Percentiles rank a stretch among this genome's conserved stretches.
Evolutionary conservation across 1,139 yeast species (phyloP).

Genomic region (Maudiozyma humilis): DNA sequence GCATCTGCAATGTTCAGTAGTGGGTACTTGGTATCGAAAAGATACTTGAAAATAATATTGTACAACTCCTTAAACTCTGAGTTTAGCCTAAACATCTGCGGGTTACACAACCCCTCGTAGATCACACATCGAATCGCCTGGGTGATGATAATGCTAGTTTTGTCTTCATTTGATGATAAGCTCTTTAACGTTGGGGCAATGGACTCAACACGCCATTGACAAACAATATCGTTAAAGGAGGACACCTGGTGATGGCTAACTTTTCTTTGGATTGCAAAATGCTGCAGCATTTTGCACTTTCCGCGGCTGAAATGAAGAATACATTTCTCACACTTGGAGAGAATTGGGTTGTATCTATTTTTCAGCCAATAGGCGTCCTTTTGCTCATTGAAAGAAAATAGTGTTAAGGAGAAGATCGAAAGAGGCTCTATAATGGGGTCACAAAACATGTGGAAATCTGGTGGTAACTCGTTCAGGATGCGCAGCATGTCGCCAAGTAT

Average conservation of each 20-base stretch:
- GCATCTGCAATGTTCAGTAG: constrained; percentile 17
- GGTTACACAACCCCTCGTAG: constrained; percentile 44
- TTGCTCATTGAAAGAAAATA: constrained; percentile 50
- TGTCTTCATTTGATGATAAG: constrained; percentile 23
- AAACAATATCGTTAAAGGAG: constrained; percentile 42
- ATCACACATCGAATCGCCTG: constrained; percentile 31
- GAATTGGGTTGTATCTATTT: constrained; percentile 34
- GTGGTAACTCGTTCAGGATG: constrained; percentile 22
- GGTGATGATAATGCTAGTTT: constrained; percentile 21
- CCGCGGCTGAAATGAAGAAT: constrained; percentile 44
- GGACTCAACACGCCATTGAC: constrained; percentile 45
- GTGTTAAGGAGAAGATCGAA: constrained; percentile 46
- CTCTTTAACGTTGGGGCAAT: constrained; percentile 30
- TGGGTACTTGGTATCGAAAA: constrained; percentile 25
- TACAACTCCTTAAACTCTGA: constrained; percentile 32
- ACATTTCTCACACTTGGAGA: constrained; percentile 47
- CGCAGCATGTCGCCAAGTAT: constrained; percentile 27
- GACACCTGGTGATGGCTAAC: constrained; percentile 44
- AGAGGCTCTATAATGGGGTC: constrained; percentile 41
- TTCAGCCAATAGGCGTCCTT: constrained; percentile 40
- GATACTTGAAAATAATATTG: constrained; percentile 28
- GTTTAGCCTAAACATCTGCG: constrained; percentile 40
- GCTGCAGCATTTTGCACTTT: constrained; percentile 43
- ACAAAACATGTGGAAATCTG: constrained; percentile 47
- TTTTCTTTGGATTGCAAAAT: constrained; percentile 44